Base-by-base conservation (phyloP, 805 yeast genomes). In the Candida wancherniae region DNA sequence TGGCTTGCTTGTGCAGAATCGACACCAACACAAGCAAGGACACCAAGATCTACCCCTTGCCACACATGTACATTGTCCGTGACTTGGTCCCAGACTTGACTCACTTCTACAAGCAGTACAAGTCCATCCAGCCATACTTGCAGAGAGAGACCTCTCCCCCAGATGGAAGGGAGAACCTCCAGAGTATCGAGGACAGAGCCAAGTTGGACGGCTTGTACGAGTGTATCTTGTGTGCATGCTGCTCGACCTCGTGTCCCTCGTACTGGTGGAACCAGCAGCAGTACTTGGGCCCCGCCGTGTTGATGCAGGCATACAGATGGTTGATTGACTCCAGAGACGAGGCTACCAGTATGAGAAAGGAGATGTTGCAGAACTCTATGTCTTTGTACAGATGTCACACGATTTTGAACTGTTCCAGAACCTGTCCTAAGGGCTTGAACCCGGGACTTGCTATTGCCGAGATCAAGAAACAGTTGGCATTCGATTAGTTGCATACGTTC, bases 251-350 rank as follows among this genome's bases (percentile, higher is more conserved):
- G 12, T 92, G 98, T 71, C 98, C 98, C 33, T 88, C 97, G 3
- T 92, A 92, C 75, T 92, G 98, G 98, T 92, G 98, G 98, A 92
- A 92, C 69, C 95, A 86, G 69, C 95, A 88, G 67, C 94, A 92
- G 71, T 92, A 92, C 67, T 71, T 92, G 51, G 98, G 98, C 36
- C 98, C 98, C 15, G 98, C 98, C 18, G 97, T 92, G 33, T 75
- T 92, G 62, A 84, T 92, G 96, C 98, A 92, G 73, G 97, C 97
- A 34, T 92, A 80, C 75, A 82, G 98, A 72, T 92, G 98, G 98
- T 79, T 92, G 73, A 77, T 87, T 40, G 98, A 92, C 65, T 82
- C 95, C 24, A 82, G 98, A 71, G 98, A 92, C 67, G 81, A 86
- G 63, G 96, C 96, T 33, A 71, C 85, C 25, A 68, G 63, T 40